Evolutionary conservation across 2,329 filamentous ascomycete species (phyloP), one percentile per base, ranked within the genome.

Genomic region (Fusarium sp.): DNA sequence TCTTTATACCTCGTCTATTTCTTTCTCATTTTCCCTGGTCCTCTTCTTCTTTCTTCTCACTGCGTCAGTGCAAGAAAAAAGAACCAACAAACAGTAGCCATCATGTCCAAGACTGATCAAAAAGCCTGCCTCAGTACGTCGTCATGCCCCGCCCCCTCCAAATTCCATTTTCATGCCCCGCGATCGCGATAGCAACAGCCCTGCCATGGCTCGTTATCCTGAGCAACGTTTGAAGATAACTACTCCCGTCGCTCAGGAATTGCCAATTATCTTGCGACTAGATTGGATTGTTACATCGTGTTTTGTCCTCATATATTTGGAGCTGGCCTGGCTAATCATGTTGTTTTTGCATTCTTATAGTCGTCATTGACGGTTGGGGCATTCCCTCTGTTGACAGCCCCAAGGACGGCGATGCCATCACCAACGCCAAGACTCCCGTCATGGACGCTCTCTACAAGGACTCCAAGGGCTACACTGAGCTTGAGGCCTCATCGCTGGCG

Each of bases 301-400:
- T 78, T 88, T 87, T 76, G 80, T 87, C 70, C 82, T 90, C 72
- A 76, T 89, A 64, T 89, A 89, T 76, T 79, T 90, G 63, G 86
- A 90, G 80, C 77, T 89, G 64, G 84, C 83, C 66, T 90, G 86
- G 87, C 87, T 90, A 87, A 89, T 88, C 68, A 82, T 87, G 78
- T 81, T 88, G 80, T 79, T 89, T 56, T 80, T 87, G 76, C 84
- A 84, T 74, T 82, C 82, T 56, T 81, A 80, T 80, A 94, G 93
- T 99, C 89, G 96, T 98, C 85, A 99, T 99, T 87, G 96, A 99
- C 86, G 96, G 96, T 80, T 99, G 96, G 96, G 96, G 96, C 80
- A 90, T 98, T 79, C 90, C 95, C 78, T 90, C 90, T 73, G 91
- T 92, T 75, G 85, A 91, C 66, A 97, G 94, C 63, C 93, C 93